Evolutionary conservation across 2,329 filamentous ascomycete genomes (phyloP).

Genomic region (Teratosphaeria nubilosa): DNA sequence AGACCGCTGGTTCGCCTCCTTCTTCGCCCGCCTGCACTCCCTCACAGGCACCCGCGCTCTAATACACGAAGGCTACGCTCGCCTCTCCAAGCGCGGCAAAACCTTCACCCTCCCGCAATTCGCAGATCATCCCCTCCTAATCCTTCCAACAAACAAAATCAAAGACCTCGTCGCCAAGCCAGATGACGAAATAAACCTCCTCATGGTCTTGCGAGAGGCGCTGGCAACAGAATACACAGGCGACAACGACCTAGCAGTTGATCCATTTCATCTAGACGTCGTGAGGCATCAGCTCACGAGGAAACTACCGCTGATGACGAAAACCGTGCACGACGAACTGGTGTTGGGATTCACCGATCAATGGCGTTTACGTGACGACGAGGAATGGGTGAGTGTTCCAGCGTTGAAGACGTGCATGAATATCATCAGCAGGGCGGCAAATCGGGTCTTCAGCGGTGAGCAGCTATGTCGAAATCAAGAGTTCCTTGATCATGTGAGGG

Average conservation of each 20-base stretch:
- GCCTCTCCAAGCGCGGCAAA: background rate
- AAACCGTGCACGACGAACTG: background rate
- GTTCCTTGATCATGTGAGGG: constrained; percentile 35
- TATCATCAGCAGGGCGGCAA: background rate
- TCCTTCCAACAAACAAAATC: background rate
- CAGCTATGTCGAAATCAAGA: constrained; percentile 37
- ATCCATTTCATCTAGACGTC: background rate
- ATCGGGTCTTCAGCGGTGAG: constrained; percentile 31
- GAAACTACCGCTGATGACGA: background rate
- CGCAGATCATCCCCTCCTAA: background rate
- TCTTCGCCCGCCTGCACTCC: background rate
- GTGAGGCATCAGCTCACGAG: background rate
- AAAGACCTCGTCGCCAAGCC: background rate
- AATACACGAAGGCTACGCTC: background rate
- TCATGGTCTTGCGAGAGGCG: background rate
- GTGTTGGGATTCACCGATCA: background rate
- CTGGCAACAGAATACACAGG: background rate
- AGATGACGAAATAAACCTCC: background rate
- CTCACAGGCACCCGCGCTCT: background rate
- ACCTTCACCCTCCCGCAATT: background rate
- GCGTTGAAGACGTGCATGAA: background rate
- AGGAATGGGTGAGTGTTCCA: background rate
- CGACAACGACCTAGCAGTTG: background rate
- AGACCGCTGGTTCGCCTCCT: background rate
- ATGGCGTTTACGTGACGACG: background rate